A percentile compares a stretch with the other conserved stretches of the same genome.
phyloP scores from a whole-genome alignment of 495 filamentous ascomycete species.

The Penicillium canescens region DNA sequence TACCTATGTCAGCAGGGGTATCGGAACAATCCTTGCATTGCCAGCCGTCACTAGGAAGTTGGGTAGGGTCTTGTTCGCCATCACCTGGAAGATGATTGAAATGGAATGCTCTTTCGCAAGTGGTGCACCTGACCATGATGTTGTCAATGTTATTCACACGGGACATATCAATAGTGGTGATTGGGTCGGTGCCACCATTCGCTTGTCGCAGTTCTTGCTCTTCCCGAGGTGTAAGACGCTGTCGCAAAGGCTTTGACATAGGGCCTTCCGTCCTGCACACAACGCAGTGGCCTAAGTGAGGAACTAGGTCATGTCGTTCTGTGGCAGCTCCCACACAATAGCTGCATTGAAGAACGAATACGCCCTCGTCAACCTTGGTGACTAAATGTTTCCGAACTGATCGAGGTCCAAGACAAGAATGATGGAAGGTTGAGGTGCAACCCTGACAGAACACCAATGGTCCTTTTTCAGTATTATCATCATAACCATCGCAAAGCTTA shows the following conservation, averaged over 20 bases:
- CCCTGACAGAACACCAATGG: conserved; percentile 85
- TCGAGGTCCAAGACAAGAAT: conserved; percentile 75
- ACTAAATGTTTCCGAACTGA: conserved; percentile 80
- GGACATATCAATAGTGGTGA: conserved; percentile 57
- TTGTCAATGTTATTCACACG: conserved; percentile 74
- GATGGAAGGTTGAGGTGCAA: conserved; percentile 81
- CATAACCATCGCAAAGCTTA: conserved; percentile 63
- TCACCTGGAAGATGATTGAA: conserved; percentile 65
- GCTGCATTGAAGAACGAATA: conserved; percentile 88
- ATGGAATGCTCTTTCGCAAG: conserved; percentile 80
- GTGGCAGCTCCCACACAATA: conserved; percentile 69
- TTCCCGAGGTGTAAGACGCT: conserved; percentile 68
- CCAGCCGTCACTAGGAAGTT: conserved; percentile 68
- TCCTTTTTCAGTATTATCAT: conserved; percentile 55
- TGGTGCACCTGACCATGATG: conserved; percentile 77
- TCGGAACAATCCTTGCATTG: conserved; percentile 71
- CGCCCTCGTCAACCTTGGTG: conserved; percentile 76
- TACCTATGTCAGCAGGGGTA: conserved; percentile 56
- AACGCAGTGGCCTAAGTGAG: conserved; percentile 69
- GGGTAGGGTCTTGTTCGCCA: conserved; percentile 32
- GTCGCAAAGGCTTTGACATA: conserved; percentile 68
- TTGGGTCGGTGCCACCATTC: conserved; percentile 76
- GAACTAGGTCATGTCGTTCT: conserved; percentile 65
- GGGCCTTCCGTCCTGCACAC: conserved; percentile 60
- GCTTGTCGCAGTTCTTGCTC: conserved; percentile 79